Conservation (phyloP, 2,329 filamentous ascomycete species). For the Xylariaceae sp. region DNA sequence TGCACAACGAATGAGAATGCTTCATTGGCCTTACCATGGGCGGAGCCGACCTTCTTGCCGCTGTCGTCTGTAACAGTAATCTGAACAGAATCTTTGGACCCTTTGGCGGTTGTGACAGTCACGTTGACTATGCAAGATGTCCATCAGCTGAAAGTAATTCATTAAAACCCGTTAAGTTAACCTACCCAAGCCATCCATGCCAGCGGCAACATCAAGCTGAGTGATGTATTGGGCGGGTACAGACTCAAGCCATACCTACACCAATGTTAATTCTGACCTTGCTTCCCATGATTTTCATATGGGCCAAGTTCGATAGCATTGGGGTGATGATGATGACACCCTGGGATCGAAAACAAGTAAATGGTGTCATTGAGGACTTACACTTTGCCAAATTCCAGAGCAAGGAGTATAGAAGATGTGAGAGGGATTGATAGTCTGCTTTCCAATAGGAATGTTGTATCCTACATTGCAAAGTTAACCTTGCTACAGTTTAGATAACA, state of each 20-base stretch:
- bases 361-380: slow-evolving; percentile 22
- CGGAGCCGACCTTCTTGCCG: slow-evolving; percentile 50
- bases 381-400: slow-evolving; percentile 72
- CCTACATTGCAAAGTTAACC: slow-evolving; percentile 22
- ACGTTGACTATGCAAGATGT: slow-evolving; percentile 53
- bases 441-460: slow-evolving; percentile 68
- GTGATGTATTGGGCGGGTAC: slow-evolving; percentile 63
- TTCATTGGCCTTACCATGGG: slow-evolving; percentile 52
- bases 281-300: too few species aligned
- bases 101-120: slow-evolving; percentile 53
- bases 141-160: not conserved
- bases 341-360: not conserved
- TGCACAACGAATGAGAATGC: slow-evolving; percentile 61
- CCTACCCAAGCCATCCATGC: slow-evolving; percentile 58
- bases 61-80: slow-evolving; percentile 45
- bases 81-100: slow-evolving; percentile 34
- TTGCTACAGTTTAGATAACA: not conserved
- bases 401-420: slow-evolving; percentile 72
- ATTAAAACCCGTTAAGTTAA: slow-evolving; percentile 13
- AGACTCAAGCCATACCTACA: slow-evolving; percentile 72
- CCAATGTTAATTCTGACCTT: slow-evolving; percentile 10
- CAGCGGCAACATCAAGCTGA: slow-evolving; percentile 63
- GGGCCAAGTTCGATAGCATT: too few species aligned
- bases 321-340: too few species aligned
- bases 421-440: slow-evolving; percentile 61